Conservation (phyloP, 306 rosid genomes). For the Prunus campanulata region DNA sequence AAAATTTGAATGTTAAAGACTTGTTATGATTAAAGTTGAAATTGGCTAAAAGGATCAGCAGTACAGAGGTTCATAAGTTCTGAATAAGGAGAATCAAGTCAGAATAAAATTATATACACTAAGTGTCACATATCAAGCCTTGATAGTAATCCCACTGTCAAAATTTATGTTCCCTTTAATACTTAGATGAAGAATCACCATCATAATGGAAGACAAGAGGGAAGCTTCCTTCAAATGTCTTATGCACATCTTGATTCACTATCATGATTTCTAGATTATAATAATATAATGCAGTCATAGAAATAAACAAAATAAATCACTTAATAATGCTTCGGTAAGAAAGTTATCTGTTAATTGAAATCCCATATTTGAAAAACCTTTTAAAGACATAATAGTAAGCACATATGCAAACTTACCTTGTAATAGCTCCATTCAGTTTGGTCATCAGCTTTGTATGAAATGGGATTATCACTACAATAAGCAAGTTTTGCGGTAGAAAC, state of each 20-base stretch:
- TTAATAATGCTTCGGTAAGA: not conserved
- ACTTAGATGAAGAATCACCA: not conserved
- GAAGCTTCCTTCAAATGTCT: not conserved
- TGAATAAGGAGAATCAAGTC: not conserved
- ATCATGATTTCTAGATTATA: not conserved
- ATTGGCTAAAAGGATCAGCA: not conserved
- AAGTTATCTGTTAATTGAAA: not conserved
- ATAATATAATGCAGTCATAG: not conserved
- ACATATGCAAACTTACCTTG: constrained; percentile 52
- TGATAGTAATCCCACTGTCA: not conserved
- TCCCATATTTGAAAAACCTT: not conserved
- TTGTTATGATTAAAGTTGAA: not conserved
- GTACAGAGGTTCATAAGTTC: not conserved
- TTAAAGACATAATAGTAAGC: not conserved
- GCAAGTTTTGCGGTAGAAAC: constrained; percentile 78
- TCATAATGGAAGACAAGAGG: not conserved
- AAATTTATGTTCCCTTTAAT: not conserved
- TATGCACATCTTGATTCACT: not conserved
- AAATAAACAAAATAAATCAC: not conserved
- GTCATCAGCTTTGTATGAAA: constrained; percentile 54
- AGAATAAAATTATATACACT: not conserved
- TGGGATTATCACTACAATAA: constrained; percentile 83
- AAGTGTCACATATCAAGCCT: not conserved
- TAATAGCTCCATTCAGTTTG: constrained; percentile 93
- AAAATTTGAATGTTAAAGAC: not conserved